Percentiles rank a stretch among this genome's conserved stretches.
phyloP scores from a whole-genome alignment of 148 eudicot species.

The Camellia granthamiana region DNA sequence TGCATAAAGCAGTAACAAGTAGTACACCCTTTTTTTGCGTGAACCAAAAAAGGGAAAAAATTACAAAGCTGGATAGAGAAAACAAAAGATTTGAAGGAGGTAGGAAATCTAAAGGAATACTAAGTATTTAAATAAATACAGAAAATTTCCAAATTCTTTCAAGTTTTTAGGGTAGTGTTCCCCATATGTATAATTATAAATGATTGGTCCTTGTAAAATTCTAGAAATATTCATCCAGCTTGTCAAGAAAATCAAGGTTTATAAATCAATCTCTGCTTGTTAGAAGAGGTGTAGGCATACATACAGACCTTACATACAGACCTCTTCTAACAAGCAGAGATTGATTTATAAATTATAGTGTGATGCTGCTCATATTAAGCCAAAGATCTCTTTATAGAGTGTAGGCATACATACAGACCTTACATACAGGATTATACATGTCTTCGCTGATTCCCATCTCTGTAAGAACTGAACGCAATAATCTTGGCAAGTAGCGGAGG shows the following conservation, averaged over 20 bases:
- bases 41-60: not conserved
- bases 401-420: slow-evolving; percentile 56
- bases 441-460: slow-evolving; percentile 88
- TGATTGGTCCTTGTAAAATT: not conserved
- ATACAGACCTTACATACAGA: no score
- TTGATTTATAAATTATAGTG: not conserved
- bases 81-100: not conserved
- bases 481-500: slow-evolving; percentile 57
- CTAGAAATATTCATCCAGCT: not conserved
- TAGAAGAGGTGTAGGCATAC: not conserved
- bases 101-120: not conserved
- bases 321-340: not conserved
- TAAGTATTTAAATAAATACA: not conserved
- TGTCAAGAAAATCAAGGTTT: not conserved
- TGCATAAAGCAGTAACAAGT: not conserved
- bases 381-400: no score
- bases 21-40: not conserved
- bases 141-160: not conserved
- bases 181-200: not conserved
- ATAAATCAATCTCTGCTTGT: not conserved
- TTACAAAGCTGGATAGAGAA: not conserved
- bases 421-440: slow-evolving; percentile 96
- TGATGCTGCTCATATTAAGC: no score
- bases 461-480: slow-evolving; percentile 51
- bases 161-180: not conserved